Conservation (phyloP, 768 basidiomycete species). For the Rhizopogon vulgaris region DNA sequence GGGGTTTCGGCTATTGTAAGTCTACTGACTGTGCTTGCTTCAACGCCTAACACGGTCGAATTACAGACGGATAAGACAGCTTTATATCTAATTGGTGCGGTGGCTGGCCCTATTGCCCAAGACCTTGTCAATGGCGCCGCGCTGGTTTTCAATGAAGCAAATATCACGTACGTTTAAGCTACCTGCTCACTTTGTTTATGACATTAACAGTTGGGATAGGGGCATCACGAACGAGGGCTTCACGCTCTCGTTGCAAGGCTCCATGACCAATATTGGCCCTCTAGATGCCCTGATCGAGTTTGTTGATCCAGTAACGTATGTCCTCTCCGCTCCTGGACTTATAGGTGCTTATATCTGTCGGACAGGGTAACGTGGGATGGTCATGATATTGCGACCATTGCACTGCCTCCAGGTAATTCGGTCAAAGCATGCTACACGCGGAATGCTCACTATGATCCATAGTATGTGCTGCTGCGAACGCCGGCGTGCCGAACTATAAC, state of each 20-base stretch:
- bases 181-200: conserved; percentile 8
- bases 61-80: conserved; percentile 54
- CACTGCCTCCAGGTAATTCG: conserved; percentile 48
- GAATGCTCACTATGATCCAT: not conserved
- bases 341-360: not conserved
- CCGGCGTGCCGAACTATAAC: conserved; percentile 58
- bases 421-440: not conserved
- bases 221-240: conserved; percentile 58
- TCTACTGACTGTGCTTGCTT: not conserved
- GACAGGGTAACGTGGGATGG: conserved; percentile 59
- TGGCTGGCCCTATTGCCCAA: conserved; percentile 62
- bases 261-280: conserved; percentile 57
- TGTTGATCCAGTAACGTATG: conserved; percentile 53
- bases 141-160: conserved; percentile 49
- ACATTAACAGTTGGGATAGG: conserved; percentile 46
- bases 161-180: conserved; percentile 41
- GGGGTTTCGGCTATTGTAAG: conserved; percentile 50
- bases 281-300: conserved; percentile 67
- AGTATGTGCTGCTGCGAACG: conserved; percentile 66
- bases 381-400: conserved; percentile 54
- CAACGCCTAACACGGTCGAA: conserved; percentile 1
- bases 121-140: conserved; percentile 52
- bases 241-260: conserved; percentile 51
- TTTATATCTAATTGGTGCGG: conserved; percentile 64
- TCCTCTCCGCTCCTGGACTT: conserved; percentile 1